Base-by-base conservation (phyloP, 2,329 filamentous ascomycete genomes). In the Dactylonectria macrodidyma region DNA sequence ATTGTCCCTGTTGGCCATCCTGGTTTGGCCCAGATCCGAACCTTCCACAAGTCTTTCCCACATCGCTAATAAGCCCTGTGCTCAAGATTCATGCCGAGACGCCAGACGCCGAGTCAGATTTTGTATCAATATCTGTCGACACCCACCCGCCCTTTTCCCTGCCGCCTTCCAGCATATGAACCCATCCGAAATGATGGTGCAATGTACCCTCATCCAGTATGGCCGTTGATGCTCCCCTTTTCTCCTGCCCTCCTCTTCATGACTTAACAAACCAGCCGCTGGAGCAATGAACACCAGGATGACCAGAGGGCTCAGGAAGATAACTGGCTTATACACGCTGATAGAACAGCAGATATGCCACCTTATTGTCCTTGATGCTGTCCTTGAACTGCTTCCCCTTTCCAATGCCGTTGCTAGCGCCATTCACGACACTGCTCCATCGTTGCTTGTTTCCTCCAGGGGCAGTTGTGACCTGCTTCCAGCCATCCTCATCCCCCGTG, bases 331-430 rank as follows among this genome's bases (percentile, higher is more conserved):
- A 89, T 68, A 96, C 89, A 76, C 90, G 90, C 84, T 98, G 92
- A 81, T 99, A 99, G 83, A 99, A 97, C 78, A 99, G 84, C 73
- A 99, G 90, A 82, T 99, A 99, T 4, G 96, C 96, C 66, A 98
- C 95, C 86, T 97, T 97, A 86, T 95, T 97, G 81, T 98, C 95
- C 81, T 94, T 94, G 78, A 93, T 88, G 72, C 83, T 89, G 75
- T 91, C 90, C 80, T 89, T 86, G 79, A 84, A 70, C 81, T 90
- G 81, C 82, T 89, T 86, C 77, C 85, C 72, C 84, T 89, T 87
- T 83, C 85, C 82, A 81, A 84, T 83, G 76, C 85, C 51, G 86
- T 86, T 91, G 48, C 62, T 82, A n/a, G 73, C 66, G 46, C 91
- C 92, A 75, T 95, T 96, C 62, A 87, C 88, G 36, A 90, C 86